These are phyloP conservation scores for Avena eriantha DNA, from an alignment of 176 grass and related monocot genomes.

Conservation along the genomic window DNA sequence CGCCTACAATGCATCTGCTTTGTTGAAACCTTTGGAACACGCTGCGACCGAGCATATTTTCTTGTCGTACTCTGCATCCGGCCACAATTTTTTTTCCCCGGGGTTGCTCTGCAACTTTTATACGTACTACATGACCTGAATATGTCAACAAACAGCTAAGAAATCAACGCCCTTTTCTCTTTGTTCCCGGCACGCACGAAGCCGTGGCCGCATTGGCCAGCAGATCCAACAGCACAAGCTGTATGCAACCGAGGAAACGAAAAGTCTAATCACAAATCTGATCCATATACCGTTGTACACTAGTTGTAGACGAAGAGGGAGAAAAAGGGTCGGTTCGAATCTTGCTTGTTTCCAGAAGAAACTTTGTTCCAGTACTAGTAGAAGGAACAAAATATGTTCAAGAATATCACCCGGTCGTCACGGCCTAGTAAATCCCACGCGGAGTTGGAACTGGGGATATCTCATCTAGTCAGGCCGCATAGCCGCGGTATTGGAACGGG, in stretches of 20 bases:
- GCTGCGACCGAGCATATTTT: neutral
- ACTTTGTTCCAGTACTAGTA: too few relatives aligned
- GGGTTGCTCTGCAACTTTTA: neutral
- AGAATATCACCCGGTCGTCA: neutral
- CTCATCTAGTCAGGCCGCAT: slow-evolving; percentile 40
- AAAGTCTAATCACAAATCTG: neutral
- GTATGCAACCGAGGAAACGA: neutral
- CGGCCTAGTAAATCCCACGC: slow-evolving; percentile 8
- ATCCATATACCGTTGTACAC: neutral
- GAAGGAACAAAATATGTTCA: neutral
- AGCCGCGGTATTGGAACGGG: neutral
- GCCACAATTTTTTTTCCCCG: neutral
- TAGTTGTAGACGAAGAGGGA: neutral
- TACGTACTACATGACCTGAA: neutral
- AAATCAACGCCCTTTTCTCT: slow-evolving; percentile 12
- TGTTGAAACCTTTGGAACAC: slow-evolving; percentile 22
- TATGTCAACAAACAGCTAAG: slow-evolving; percentile 18
- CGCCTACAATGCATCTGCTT: neutral
- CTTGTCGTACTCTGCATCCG: neutral
- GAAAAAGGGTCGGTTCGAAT: neutral
- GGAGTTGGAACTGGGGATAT: neutral
- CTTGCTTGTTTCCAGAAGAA: neutral
- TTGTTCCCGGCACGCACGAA: slow-evolving; percentile 45
- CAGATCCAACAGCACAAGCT: neutral
- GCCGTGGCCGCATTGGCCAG: slow-evolving; percentile 33